Conservation (phyloP, 2,329 filamentous ascomycete genomes). For the Emergomyces pasteurianus region DNA sequence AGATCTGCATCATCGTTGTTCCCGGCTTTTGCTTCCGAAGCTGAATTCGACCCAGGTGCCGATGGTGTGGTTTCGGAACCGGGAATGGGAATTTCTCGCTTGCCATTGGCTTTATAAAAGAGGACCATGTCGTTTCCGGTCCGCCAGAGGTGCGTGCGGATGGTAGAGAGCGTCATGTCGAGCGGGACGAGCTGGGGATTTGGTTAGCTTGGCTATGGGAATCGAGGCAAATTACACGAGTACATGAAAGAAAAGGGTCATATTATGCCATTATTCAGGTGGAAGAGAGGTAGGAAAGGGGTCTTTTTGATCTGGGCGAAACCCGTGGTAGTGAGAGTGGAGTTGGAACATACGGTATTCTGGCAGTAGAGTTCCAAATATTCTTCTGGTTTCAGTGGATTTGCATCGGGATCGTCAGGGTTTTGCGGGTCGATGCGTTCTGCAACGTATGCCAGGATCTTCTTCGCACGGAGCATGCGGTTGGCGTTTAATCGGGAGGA, state of each 20-base stretch:
- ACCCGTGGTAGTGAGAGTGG: neutral
- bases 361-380: conserved; percentile 94
- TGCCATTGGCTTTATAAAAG: conserved; percentile 85
- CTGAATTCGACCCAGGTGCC: neutral
- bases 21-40: neutral
- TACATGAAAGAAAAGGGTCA: neutral
- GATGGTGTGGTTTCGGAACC: neutral
- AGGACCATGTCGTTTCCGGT: conserved; percentile 86
- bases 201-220: neutral
- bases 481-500: conserved; percentile 93
- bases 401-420: conserved; percentile 44
- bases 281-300: neutral
- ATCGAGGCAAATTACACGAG: too few relatives aligned
- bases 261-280: neutral
- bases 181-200: conserved; percentile 43
- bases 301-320: neutral
- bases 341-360: conserved; percentile 54
- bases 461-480: conserved; percentile 88
- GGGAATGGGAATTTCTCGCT: conserved; percentile 40
- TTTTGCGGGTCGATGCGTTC: conserved; percentile 70
- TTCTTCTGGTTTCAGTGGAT: conserved; percentile 67
- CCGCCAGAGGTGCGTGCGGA: conserved; percentile 87
- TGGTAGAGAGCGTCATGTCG: conserved; percentile 85
- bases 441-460: conserved; percentile 83
- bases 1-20: neutral